Evolutionary conservation across 129 eudicot species (phyloP).

Genomic region (Erigeron canadensis): DNA sequence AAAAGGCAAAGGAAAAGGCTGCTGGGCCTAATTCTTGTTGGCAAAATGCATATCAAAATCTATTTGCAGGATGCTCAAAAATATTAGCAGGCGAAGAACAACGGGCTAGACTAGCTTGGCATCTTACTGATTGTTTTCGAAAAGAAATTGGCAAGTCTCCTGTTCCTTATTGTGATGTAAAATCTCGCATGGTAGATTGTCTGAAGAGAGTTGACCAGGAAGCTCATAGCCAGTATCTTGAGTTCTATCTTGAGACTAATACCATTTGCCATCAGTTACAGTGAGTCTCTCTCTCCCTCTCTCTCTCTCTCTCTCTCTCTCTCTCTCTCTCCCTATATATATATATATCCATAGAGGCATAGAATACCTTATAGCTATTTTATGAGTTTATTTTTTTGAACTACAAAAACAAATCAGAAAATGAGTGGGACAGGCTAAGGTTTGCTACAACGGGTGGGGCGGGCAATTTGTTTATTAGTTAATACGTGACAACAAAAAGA

Average conservation of each 20-base stretch:
- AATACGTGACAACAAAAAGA: no score
- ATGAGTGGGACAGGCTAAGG: no score
- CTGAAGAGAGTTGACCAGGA: not conserved
- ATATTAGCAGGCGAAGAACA: slow-evolving; percentile 9
- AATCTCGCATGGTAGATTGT: not conserved
- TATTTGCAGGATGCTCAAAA: not conserved
- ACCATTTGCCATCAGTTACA: slow-evolving; percentile 10
- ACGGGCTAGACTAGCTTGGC: slow-evolving; percentile 6
- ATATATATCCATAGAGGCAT: no score
- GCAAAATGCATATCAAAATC: slow-evolving; percentile 1
- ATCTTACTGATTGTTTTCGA: slow-evolving; percentile 4
- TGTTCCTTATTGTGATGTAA: slow-evolving; percentile 2
- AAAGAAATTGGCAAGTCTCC: not conserved
- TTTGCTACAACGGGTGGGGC: no score
- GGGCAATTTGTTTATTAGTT: no score
- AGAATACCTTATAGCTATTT: not conserved
- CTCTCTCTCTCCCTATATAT: no score
- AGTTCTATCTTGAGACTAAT: slow-evolving; percentile 7
- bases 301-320: not conserved
- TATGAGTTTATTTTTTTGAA: no score
- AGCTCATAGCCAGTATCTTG: not conserved
- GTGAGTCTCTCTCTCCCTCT: not conserved
- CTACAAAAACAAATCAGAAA: no score
- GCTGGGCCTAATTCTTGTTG: not conserved
- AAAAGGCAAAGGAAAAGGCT: not conserved